Evolutionary conservation across 2,329 filamentous ascomycete species (phyloP).

Genomic region (Chaetothyriales sp.): DNA sequence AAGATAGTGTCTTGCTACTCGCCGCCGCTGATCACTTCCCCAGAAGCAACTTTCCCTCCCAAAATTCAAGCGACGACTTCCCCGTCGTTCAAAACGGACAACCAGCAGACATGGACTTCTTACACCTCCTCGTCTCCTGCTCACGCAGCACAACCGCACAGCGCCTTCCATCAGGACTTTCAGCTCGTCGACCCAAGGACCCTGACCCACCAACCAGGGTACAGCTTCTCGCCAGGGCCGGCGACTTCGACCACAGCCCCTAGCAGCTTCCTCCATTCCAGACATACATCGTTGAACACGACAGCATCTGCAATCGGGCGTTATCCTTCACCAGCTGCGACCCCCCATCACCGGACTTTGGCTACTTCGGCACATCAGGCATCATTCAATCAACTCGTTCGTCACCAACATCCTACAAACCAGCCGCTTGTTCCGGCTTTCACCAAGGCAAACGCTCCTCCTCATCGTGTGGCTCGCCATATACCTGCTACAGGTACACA

Average conservation of each 20-base stretch:
- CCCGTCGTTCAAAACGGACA: slow-evolving; percentile 24
- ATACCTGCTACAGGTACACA: background rate
- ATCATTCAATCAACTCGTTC: slow-evolving; percentile 16
- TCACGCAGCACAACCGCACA: slow-evolving; percentile 15
- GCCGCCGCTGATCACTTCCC: slow-evolving; percentile 6
- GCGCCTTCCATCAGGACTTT: slow-evolving; percentile 21
- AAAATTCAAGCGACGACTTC: slow-evolving; percentile 22
- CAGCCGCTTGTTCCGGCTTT: slow-evolving; percentile 22
- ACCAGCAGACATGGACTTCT: slow-evolving; percentile 22
- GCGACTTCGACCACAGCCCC: slow-evolving; percentile 21
- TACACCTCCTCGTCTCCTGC: slow-evolving; percentile 21
- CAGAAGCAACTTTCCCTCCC: slow-evolving; percentile 17
- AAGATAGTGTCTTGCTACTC: slow-evolving; percentile 18
- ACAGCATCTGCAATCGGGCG: slow-evolving; percentile 12
- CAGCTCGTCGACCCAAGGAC: slow-evolving; percentile 19
- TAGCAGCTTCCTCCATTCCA: slow-evolving; percentile 16
- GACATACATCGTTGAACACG: slow-evolving; percentile 17
- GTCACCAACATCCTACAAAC: slow-evolving; percentile 7
- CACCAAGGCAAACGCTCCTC: slow-evolving; percentile 14
- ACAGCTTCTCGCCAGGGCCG: slow-evolving; percentile 16
- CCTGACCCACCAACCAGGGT: slow-evolving; percentile 12
- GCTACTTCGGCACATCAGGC: slow-evolving; percentile 14
- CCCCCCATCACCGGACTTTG: slow-evolving; percentile 14
- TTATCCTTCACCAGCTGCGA: slow-evolving; percentile 14
- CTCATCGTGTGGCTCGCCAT: slow-evolving; percentile 4